Conservation (phyloP, 1,139 yeast genomes). For the Taphrina sp. region DNA sequence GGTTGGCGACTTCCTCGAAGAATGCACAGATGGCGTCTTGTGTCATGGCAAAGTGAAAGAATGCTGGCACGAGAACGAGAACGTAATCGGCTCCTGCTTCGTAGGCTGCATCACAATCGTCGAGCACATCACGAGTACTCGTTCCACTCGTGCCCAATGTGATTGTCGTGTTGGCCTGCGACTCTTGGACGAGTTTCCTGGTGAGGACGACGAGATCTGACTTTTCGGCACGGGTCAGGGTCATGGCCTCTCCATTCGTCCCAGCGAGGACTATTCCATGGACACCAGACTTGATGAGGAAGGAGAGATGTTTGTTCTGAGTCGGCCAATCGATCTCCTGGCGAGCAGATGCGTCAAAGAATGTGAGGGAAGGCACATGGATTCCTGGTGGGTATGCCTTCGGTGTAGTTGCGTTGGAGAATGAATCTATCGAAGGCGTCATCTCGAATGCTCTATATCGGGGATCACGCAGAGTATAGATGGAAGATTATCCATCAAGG, state of each 20-base stretch:
- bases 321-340: slow-evolving; percentile 48
- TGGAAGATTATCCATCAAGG: too few relatives aligned
- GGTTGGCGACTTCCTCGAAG: slow-evolving; percentile 49
- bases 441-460: too few relatives aligned
- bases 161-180: neutral
- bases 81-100: slow-evolving; percentile 51
- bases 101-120: slow-evolving; percentile 46
- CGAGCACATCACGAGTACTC: slow-evolving; percentile 47
- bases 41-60: slow-evolving; percentile 49
- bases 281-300: slow-evolving; percentile 49
- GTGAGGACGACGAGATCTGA: slow-evolving; percentile 41
- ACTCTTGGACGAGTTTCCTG: neutral
- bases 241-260: slow-evolving; percentile 54
- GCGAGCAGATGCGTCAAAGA: slow-evolving; percentile 48
- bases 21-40: slow-evolving; percentile 51
- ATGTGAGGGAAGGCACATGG: slow-evolving; percentile 42
- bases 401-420: neutral
- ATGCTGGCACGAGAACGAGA: slow-evolving; percentile 51
- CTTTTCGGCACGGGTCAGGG: slow-evolving; percentile 50
- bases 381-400: neutral
- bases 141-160: slow-evolving; percentile 5
- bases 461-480: too few relatives aligned
- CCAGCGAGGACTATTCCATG: slow-evolving; percentile 54
- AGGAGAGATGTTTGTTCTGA: slow-evolving; percentile 49
- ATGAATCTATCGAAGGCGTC: neutral